A percentile compares a stretch with the other conserved stretches of the same genome.
These are phyloP conservation scores for Pelargonium citronellum DNA, from an alignment of 441 rosid species.

Conservation along the genomic window DNA sequence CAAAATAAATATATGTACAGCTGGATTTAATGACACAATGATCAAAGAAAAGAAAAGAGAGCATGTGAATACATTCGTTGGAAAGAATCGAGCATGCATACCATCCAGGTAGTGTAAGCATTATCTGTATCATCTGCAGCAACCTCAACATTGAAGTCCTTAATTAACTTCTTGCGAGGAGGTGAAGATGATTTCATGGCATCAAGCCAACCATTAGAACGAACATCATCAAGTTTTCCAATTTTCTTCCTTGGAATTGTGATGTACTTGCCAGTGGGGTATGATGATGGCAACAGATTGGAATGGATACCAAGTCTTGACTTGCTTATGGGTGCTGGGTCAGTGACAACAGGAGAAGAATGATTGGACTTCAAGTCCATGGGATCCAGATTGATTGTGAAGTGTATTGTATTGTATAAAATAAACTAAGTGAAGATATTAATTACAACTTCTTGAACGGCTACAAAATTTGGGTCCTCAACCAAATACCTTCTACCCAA, in stretches of 20 bases:
- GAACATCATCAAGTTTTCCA: conserved; percentile 71
- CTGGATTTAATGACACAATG: neutral
- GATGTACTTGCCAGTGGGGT: conserved; percentile 44
- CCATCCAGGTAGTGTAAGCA: conserved; percentile 72
- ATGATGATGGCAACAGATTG: conserved; percentile 39
- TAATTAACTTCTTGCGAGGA: conserved; percentile 63
- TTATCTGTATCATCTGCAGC: conserved; percentile 53
- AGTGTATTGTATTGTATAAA: conserved; percentile 10
- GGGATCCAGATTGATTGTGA: conserved; percentile 19
- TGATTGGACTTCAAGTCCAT: conserved; percentile 69
- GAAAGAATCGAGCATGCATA: conserved; percentile 22
- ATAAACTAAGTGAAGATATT: conserved; percentile 3
- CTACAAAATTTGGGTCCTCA: conserved; percentile 18
- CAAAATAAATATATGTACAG: conserved; percentile 15
- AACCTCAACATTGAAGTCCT: conserved; percentile 44
- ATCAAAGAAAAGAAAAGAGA: neutral
- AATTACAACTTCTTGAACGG: conserved; percentile 20
- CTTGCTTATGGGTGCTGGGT: conserved; percentile 49
- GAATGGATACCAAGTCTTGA: conserved; percentile 51
- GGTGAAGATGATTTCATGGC: conserved; percentile 97
- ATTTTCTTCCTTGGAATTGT: conserved; percentile 53
- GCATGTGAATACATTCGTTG: neutral
- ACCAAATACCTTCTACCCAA: conserved; percentile 39
- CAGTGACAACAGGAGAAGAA: conserved; percentile 60
- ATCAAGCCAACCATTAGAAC: conserved; percentile 80